These are phyloP conservation scores for Rubroboletus satanas DNA, from an alignment of 768 basidiomycete genomes.

Conservation along the genomic window DNA sequence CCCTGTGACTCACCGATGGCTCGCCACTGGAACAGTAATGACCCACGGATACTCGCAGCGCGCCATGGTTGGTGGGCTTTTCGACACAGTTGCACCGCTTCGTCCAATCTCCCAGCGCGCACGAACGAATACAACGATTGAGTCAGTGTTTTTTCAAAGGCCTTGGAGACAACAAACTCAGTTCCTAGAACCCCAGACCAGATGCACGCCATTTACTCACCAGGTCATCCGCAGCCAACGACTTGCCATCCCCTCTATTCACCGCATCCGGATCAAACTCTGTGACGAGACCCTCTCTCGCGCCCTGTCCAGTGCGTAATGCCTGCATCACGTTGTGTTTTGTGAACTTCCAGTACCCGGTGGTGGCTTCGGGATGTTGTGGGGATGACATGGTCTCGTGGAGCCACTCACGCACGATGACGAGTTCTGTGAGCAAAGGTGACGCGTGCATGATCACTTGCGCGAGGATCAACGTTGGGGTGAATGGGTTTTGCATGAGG, in stretches of 20 bases:
- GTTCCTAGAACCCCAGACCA: background rate
- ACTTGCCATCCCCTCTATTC: constrained; percentile 52
- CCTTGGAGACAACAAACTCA: constrained; percentile 39
- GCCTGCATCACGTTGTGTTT: constrained; percentile 68
- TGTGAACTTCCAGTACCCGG: constrained; percentile 83
- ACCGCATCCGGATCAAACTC: constrained; percentile 83
- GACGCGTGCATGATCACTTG: constrained; percentile 69
- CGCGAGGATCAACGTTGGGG: constrained; percentile 70
- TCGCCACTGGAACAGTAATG: constrained; percentile 71
- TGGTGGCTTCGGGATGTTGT: constrained; percentile 64
- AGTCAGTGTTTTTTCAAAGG: constrained; percentile 73
- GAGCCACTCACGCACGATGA: constrained; percentile 85
- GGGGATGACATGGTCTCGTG: constrained; percentile 70
- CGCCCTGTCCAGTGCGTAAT: constrained; percentile 45
- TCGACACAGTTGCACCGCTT: constrained; percentile 78
- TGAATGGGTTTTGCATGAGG: constrained; percentile 73
- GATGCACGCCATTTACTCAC: constrained; percentile 39
- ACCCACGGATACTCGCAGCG: constrained; percentile 84
- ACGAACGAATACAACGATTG: constrained; percentile 79
- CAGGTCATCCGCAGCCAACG: constrained; percentile 72
- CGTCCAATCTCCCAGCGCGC: constrained; percentile 79
- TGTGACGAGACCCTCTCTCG: constrained; percentile 50
- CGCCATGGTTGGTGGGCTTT: constrained; percentile 89
- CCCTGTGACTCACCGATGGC: constrained; percentile 53
- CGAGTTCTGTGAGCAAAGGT: constrained; percentile 66